These are phyloP conservation scores for Begonia fuchsioides DNA, from an alignment of 306 rosid species.

Conservation along the genomic window DNA sequence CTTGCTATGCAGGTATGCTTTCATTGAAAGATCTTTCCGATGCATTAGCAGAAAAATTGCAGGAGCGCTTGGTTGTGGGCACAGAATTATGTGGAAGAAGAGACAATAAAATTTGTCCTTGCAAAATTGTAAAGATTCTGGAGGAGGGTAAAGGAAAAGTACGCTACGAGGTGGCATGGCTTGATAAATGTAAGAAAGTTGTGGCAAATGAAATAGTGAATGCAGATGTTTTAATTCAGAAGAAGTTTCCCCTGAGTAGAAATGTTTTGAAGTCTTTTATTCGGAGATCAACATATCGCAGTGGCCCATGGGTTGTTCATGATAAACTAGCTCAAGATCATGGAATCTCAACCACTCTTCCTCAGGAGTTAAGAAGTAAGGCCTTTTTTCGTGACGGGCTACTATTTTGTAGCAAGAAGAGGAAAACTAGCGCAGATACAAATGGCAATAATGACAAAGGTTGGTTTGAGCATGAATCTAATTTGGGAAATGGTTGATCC, in stretches of 20 bases:
- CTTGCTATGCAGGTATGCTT: constrained; percentile 45
- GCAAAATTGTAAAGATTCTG: constrained; percentile 54
- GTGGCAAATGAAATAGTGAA: constrained; percentile 27
- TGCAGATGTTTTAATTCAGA: constrained; percentile 46
- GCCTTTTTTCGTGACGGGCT: constrained; percentile 52
- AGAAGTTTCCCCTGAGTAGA: constrained; percentile 74
- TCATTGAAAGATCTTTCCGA: constrained; percentile 81
- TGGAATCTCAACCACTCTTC: constrained; percentile 63
- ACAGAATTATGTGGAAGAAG: constrained; percentile 63
- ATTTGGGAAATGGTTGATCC: too few species aligned
- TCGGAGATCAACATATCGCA: constrained; percentile 84
- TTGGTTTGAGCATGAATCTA: constrained; percentile 6
- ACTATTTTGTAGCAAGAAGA: constrained; percentile 51
- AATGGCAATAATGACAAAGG: constrained; percentile 20
- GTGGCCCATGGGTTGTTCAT: constrained; percentile 86
- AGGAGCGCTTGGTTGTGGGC: constrained; percentile 47
- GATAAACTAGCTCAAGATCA: constrained; percentile 55
- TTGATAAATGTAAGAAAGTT: constrained; percentile 50
- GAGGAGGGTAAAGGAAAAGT: constrained; percentile 25
- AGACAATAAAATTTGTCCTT: constrained; percentile 33
- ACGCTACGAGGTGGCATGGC: constrained; percentile 67
- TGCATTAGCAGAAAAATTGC: constrained; percentile 51
- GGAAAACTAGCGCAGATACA: constrained; percentile 31
- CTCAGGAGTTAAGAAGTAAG: constrained; percentile 47
- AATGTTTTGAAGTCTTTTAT: constrained; percentile 63